These are phyloP conservation scores for Fusarium mundagurra DNA, from an alignment of 2,329 filamentous ascomycete species.

Conservation along the genomic window DNA sequence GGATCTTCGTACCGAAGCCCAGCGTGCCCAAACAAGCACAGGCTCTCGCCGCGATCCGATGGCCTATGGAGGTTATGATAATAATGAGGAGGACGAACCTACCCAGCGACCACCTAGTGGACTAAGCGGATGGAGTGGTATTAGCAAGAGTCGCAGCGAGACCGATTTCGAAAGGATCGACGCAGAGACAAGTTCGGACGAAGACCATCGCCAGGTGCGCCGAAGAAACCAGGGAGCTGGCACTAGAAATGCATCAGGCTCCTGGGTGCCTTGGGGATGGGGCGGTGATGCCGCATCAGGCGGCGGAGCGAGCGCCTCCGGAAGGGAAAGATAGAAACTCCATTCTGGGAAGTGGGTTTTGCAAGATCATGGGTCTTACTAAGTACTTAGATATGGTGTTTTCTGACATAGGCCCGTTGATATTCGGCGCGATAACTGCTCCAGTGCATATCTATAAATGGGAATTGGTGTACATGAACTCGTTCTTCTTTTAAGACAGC, in stretches of 20 bases:
- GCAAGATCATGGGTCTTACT: conserved; percentile 45
- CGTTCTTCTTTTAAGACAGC: neutral
- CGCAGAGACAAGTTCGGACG: conserved; percentile 72
- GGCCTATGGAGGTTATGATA: conserved; percentile 41
- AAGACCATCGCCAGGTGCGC: conserved; percentile 52
- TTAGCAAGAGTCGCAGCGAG: conserved; percentile 87
- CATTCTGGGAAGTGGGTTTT: conserved; percentile 30
- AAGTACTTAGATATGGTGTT: conserved; percentile 12
- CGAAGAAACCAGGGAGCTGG: conserved; percentile 44
- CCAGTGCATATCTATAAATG: conserved; percentile 27
- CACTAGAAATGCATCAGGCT: conserved; percentile 45
- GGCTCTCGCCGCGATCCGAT: conserved; percentile 36
- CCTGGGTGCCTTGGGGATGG: conserved; percentile 64
- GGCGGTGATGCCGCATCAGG: conserved; percentile 35
- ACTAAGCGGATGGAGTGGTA: conserved; percentile 60
- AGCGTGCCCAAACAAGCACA: conserved; percentile 37
- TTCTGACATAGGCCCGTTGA: conserved; percentile 21
- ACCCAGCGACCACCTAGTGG: conserved; percentile 58
- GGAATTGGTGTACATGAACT: conserved; percentile 4
- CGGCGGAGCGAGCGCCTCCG: conserved; percentile 47
- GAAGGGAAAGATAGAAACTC: conserved; percentile 50
- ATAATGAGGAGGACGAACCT: conserved; percentile 47
- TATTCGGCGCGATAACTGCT: neutral
- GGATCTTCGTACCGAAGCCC: conserved; percentile 58
- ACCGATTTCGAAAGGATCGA: conserved; percentile 91